Evolutionary conservation across 495 filamentous ascomycete species (phyloP).

Genomic region (Hyaloscypha bicolor): DNA sequence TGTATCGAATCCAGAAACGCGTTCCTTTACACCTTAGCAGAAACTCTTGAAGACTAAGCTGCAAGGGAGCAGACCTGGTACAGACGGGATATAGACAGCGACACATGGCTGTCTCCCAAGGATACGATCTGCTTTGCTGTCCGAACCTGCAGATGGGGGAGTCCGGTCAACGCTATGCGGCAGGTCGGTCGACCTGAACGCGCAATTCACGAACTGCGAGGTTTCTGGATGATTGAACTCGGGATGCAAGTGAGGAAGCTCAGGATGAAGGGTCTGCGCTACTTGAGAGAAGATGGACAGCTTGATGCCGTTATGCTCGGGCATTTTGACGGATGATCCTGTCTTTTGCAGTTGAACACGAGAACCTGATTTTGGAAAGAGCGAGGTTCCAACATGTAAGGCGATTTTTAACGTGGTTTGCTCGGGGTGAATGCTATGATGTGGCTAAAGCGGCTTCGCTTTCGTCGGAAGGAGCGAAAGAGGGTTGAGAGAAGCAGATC

Average conservation of each 20-base stretch:
- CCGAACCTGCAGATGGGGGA: neutral
- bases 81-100: constrained; percentile 53
- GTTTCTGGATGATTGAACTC: constrained; percentile 56
- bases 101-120: constrained; percentile 27
- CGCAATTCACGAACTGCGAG: constrained; percentile 29
- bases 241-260: constrained; percentile 26
- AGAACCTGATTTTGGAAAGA: neutral
- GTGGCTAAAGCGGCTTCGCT: neutral
- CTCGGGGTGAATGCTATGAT: neutral
- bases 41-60: constrained; percentile 6
- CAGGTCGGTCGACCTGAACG: constrained; percentile 4
- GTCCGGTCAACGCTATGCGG: neutral
- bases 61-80: constrained; percentile 40
- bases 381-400: neutral
- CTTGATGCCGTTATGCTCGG: constrained; percentile 49
- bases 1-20: constrained; percentile 49
- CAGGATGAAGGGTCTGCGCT: neutral
- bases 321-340: constrained; percentile 39
- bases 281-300: constrained; percentile 33
- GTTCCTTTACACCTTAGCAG: constrained; percentile 37
- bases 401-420: neutral
- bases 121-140: constrained; percentile 28
- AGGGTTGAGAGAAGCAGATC: neutral
- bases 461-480: neutral
- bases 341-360: neutral